A percentile compares a stretch with the other conserved stretches of the same genome.
phyloP scores from a whole-genome alignment of 2,329 filamentous ascomycete genomes.

The Lizonia empirigonia region DNA sequence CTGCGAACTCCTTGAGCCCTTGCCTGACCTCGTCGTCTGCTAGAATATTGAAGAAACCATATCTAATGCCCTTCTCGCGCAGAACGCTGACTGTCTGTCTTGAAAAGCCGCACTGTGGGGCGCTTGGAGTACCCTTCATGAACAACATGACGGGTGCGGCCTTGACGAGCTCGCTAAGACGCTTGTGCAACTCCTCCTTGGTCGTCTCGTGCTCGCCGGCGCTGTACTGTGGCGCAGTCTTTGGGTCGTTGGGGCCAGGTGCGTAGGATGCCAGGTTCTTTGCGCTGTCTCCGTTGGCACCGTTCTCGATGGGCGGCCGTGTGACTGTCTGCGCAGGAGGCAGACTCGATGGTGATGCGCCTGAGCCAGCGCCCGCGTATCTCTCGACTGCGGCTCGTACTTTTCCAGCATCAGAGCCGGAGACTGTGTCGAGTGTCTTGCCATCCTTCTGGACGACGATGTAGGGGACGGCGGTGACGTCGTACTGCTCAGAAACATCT shows the following conservation, averaged over 20 bases:
- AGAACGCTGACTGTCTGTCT: constrained; percentile 85
- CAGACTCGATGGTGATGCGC: constrained; percentile 46
- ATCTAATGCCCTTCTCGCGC: constrained; percentile 88
- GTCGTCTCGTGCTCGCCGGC: constrained; percentile 52
- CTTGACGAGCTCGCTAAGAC: constrained; percentile 84
- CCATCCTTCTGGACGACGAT: constrained; percentile 80
- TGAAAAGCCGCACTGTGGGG: constrained; percentile 91
- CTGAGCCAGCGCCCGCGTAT: constrained; percentile 64
- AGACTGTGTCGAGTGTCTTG: constrained; percentile 80
- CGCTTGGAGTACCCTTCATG: constrained; percentile 93
- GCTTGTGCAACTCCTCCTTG: constrained; percentile 84
- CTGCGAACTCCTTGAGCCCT: constrained; percentile 94
- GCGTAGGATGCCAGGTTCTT: constrained; percentile 55
- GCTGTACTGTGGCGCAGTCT: constrained; percentile 55
- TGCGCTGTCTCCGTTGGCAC: constrained; percentile 37
- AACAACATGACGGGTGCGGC: constrained; percentile 98
- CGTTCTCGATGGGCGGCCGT: constrained; percentile 50
- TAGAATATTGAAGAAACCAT: constrained; percentile 98
- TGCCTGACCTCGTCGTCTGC: constrained; percentile 97
- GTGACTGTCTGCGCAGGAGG: constrained; percentile 52
- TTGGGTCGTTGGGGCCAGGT: constrained; percentile 50
- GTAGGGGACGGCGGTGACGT: constrained; percentile 93
- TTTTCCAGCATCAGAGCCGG: constrained; percentile 85
- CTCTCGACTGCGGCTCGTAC: constrained; percentile 85
- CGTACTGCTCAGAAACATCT: constrained; percentile 89